Evolutionary conservation across 805 yeast species (phyloP).

Genomic region (Spathaspora gorwiae): DNA sequence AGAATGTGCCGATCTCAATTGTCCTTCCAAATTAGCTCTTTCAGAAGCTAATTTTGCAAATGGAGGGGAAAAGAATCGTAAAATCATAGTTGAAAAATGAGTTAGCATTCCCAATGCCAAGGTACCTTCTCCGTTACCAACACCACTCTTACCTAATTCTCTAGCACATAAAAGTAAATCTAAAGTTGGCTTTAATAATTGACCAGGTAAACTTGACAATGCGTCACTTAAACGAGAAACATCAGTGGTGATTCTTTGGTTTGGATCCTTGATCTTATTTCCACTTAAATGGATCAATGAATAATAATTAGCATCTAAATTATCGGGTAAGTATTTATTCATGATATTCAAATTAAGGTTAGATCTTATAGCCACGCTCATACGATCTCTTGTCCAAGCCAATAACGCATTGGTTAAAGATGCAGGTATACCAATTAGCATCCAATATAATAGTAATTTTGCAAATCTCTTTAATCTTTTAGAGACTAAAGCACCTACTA

Average conservation of each 20-base stretch:
- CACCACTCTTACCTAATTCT: slow-evolving; percentile 62
- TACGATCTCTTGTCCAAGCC: slow-evolving; percentile 52
- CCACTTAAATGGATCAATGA: slow-evolving; percentile 59
- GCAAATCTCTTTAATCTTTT: slow-evolving; percentile 63
- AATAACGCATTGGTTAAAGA: slow-evolving; percentile 71
- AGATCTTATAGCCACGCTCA: slow-evolving; percentile 56
- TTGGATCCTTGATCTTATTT: slow-evolving; percentile 61
- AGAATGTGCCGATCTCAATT: slow-evolving; percentile 77
- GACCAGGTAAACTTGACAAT: slow-evolving; percentile 72
- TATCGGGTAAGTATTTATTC: slow-evolving; percentile 67
- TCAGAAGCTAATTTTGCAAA: slow-evolving; percentile 76
- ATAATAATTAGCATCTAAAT: slow-evolving; percentile 67
- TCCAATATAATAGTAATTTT: slow-evolving; percentile 66
- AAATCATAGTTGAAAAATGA: slow-evolving; percentile 68
- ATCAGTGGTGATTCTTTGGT: slow-evolving; percentile 79
- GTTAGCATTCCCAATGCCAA: slow-evolving; percentile 74
- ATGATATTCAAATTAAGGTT: slow-evolving; percentile 63
- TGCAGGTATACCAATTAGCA: slow-evolving; percentile 83
- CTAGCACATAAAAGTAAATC: slow-evolving; percentile 78
- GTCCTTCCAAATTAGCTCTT: slow-evolving; percentile 78
- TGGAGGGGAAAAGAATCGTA: slow-evolving; percentile 81
- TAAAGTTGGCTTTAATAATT: slow-evolving; percentile 74
- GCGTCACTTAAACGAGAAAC: slow-evolving; percentile 69
- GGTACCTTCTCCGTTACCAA: slow-evolving; percentile 73
- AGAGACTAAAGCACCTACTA: slow-evolving; percentile 77